Evolutionary conservation across 306 rosid genomes (phyloP), one percentile per base, ranked within the genome.

Genomic region (Rosa chinensis): DNA sequence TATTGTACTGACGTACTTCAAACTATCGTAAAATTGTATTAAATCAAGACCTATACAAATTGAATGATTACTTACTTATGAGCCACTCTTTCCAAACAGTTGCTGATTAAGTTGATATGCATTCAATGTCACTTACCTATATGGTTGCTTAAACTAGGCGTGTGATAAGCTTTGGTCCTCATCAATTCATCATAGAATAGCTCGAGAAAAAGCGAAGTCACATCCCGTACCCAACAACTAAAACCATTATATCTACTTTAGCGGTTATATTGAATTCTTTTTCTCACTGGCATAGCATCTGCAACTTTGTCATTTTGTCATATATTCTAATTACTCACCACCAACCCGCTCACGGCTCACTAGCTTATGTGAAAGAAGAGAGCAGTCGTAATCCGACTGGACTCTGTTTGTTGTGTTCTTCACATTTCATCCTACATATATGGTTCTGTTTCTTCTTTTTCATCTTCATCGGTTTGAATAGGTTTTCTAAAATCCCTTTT

Each of bases 181-280:
- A 61, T 32, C 37, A 25, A 4, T 13, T 25, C 66, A 25, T 63
- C 43, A 63, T 32, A 32, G 43, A 28, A 63, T 6, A 32, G 44
- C 69, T 28, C 23, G 20, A 73, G 10, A 20, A n/a, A 39, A 73
- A 73, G n/a, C 9, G 8, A 40, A 5, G 44, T 52, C 77, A 37
- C 77, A 39, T 73, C 66, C 50, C 48, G 18, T 5, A 73, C 48
- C 66, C 39, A 73, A 73, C 50, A 4, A 53, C n/a, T 6, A 50
- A 52, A 50, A 35, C 56, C n/a, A 13, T 2, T 35, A 63, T 52
- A 18, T 18, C 76, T 4, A 49, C 45, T 56, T 20, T 52, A 32
- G 76, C 63, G 5, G 7, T 25, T 10, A 73, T 43, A 63, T 72
- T 61, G 44, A 44, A 72, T 79, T 49, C 66, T 21, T 8, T 23